Percentiles rank a stretch among this genome's conserved stretches.
phyloP scores from a whole-genome alignment of 768 basidiomycete species.

The Podaxis sp. region DNA sequence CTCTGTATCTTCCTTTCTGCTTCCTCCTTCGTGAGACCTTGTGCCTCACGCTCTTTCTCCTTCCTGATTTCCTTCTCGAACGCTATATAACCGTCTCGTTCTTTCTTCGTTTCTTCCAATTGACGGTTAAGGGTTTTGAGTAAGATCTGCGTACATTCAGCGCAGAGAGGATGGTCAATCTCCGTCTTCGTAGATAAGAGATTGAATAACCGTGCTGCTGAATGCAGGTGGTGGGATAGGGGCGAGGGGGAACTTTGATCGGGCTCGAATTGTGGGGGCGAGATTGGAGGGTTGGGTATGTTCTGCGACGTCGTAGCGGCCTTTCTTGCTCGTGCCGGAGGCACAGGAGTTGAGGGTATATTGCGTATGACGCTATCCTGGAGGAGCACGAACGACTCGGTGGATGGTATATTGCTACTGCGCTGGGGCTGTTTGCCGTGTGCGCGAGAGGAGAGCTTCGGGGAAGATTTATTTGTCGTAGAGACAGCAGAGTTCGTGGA shows the following conservation, averaged over 20 bases:
- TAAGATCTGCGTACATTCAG: conserved; percentile 88
- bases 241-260: conserved; percentile 68
- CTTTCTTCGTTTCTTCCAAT: conserved; percentile 87
- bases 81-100: conserved; percentile 89
- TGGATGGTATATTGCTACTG: conserved; percentile 51
- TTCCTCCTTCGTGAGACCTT: conserved; percentile 60
- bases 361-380: conserved; percentile 79
- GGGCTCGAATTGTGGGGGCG: conserved; percentile 40
- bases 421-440: conserved; percentile 64
- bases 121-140: conserved; percentile 74
- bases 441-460: conserved; percentile 50
- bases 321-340: conserved; percentile 45
- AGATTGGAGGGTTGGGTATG: conserved; percentile 25
- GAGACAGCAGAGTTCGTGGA: conserved; percentile 41
- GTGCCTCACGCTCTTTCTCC: conserved; percentile 73
- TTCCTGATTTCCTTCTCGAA: conserved; percentile 88
- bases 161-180: conserved; percentile 92
- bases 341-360: conserved; percentile 57
- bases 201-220: conserved; percentile 73
- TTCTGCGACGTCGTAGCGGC: conserved; percentile 29
- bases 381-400: conserved; percentile 89
- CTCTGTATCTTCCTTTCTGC: conserved; percentile 73
- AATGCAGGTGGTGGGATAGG: conserved; percentile 75
- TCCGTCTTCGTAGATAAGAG: conserved; percentile 74
- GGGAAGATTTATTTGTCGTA: conserved; percentile 26